Evolutionary conservation across 1,284 basidiomycete species (phyloP).

Genomic region (Pseudozyma sp.): DNA sequence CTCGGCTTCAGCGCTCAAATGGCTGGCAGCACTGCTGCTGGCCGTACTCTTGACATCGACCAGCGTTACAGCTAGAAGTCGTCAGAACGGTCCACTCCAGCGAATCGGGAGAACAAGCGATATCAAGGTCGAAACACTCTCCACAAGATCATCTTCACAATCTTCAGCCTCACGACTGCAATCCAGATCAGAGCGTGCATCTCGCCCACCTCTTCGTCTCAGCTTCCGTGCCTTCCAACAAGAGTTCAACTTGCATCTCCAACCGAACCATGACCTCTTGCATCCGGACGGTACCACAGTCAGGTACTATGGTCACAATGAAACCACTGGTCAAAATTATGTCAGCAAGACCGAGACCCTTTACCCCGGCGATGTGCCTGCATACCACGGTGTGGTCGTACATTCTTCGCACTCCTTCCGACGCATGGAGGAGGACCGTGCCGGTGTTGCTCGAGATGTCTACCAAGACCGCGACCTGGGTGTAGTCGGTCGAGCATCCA

Average conservation of each 20-base stretch:
- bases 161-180: conserved; percentile 2
- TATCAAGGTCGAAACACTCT: conserved; percentile 21
- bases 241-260: conserved; percentile 56
- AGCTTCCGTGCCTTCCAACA: conserved; percentile 60
- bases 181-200: conserved; percentile 6
- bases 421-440: conserved; percentile 53
- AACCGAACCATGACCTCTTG: conserved; percentile 56
- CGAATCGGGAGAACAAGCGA: conserved; percentile 38
- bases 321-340: conserved; percentile 35
- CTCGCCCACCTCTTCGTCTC: conserved; percentile 45
- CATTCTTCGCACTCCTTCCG: conserved; percentile 40
- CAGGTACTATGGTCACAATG: conserved; percentile 41
- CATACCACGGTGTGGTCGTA: conserved; percentile 62
- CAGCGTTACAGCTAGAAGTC: conserved; percentile 29
- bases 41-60: conserved; percentile 15
- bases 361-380: conserved; percentile 51
- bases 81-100: conserved; percentile 34
- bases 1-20: conserved; percentile 12
- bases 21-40: conserved; percentile 34
- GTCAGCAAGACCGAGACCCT: conserved; percentile 37
- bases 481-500: conserved; percentile 58
- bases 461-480: conserved; percentile 43
- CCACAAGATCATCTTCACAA: conserved; percentile 6
- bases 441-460: conserved; percentile 49
- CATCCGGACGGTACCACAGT: conserved; percentile 59